Base-by-base conservation (phyloP, 495 filamentous ascomycete species). In the Penicillium pancosmium region DNA sequence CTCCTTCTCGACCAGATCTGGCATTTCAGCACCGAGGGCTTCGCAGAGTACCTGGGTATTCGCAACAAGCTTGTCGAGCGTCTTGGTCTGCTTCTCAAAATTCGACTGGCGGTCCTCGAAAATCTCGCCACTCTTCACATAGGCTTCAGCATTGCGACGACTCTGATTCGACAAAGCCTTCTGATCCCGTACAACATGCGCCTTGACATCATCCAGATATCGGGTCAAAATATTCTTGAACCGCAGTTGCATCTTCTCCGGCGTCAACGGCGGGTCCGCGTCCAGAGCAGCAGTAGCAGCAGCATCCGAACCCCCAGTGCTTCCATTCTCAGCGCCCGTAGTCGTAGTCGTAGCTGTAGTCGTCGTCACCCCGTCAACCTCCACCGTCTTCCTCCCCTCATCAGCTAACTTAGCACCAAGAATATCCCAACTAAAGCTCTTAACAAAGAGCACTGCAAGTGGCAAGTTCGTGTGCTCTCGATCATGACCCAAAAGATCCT, bases 61-160 rank as follows among this genome's bases (percentile, higher is more conserved):
- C 21, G 90, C 76, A 47, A 97, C 82, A 5, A 98, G 84, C 58
- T 91, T 93, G 68, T 99, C 94, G 62, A 97, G 89, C 4, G 89
- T 83, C 74, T 97, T 98, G 9, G 91, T 76, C 69, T 91, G 86
- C 73, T 91, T 97, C 70, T 99, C 94, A 60, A 94, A 96, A 64
- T 92, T 97, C 31, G 92, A 84, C 68, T 99, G 94, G 16, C 94
- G 90, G 67, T 99, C 94, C 69, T 99, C 94, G 62, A 99, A 99
- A 44, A 99, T 93, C 67, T 99, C 94, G 13, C 94, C 94, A 43
- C 95, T 98, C 68, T 96, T 97, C 62, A 99, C 91, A 68, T 99
- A 99, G 6, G 93, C 94, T 71, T 99, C 94, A 3, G 95, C 92
- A 77, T 99, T 97, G 50, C 93, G 92, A 57, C 91, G 89, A 49